Evolutionary conservation across 768 basidiomycete genomes (phyloP).

Genomic region (Termitomyces sp.): DNA sequence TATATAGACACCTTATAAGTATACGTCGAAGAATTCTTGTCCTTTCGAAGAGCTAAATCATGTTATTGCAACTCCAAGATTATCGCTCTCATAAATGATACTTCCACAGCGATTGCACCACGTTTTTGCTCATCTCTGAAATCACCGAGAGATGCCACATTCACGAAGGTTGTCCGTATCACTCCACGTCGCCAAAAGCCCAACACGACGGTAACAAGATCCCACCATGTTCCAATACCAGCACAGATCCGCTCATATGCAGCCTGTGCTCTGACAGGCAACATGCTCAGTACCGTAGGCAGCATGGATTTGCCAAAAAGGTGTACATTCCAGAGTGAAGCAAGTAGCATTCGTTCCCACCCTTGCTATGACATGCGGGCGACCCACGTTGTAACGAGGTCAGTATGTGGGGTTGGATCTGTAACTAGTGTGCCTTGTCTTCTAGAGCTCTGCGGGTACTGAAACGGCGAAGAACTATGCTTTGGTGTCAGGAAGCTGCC

Average conservation of each 20-base stretch:
- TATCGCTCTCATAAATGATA: neutral
- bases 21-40: no score
- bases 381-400: conserved; percentile 44
- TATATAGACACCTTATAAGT: no score
- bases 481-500: conserved; percentile 38
- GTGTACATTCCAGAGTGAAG: conserved; percentile 31
- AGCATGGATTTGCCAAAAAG: conserved; percentile 43
- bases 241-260: conserved; percentile 27
- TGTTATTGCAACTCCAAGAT: no score
- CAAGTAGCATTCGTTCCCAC: conserved; percentile 31
- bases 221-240: conserved; percentile 12
- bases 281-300: conserved; percentile 30
- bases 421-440: conserved; percentile 22
- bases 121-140: conserved; percentile 19
- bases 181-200: conserved; percentile 11
- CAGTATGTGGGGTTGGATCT: conserved; percentile 28
- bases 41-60: no score
- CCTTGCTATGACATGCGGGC: conserved; percentile 31
- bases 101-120: conserved; percentile 28
- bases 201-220: conserved; percentile 15
- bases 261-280: conserved; percentile 26
- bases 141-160: conserved; percentile 28
- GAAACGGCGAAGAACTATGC: conserved; percentile 33
- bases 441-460: conserved; percentile 25
- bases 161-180: conserved; percentile 26